Conservation (phyloP, 1,284 basidiomycete species). For the Quambalaria eucalypti region DNA sequence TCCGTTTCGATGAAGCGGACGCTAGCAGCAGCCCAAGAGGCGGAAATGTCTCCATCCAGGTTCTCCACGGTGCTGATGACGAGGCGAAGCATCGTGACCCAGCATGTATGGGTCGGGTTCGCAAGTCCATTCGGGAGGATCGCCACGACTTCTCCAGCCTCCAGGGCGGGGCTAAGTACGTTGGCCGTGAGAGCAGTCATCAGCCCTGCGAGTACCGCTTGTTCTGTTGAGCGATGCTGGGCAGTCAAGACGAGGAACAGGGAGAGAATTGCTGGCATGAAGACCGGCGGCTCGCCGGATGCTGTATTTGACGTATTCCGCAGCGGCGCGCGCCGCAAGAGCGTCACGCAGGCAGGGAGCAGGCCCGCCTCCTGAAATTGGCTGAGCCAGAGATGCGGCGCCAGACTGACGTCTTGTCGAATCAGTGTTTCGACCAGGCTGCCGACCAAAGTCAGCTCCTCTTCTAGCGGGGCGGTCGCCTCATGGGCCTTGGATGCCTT, state of each 20-base stretch:
- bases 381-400: constrained; percentile 67
- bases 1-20: constrained; percentile 78
- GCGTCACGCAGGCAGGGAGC: constrained; percentile 65
- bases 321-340: constrained; percentile 56
- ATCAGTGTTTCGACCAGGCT: constrained; percentile 73
- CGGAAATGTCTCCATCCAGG: constrained; percentile 50
- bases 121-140: constrained; percentile 61
- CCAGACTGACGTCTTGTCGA: constrained; percentile 55
- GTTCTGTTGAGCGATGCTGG: constrained; percentile 66
- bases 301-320: constrained; percentile 6
- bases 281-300: constrained; percentile 51
- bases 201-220: constrained; percentile 72
- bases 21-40: constrained; percentile 48
- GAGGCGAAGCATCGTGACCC: constrained; percentile 75
- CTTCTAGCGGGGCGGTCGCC: constrained; percentile 55
- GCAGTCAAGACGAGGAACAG: constrained; percentile 80
- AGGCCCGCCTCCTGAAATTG: constrained; percentile 73
- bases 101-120: constrained; percentile 67
- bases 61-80: constrained; percentile 62
- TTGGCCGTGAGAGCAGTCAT: constrained; percentile 75
- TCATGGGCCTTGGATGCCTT: constrained; percentile 50
- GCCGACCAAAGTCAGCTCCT: constrained; percentile 69
- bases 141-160: constrained; percentile 61
- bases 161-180: constrained; percentile 64
- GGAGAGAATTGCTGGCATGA: constrained; percentile 64